Conservation (phyloP, 164 flowering plant genomes). For the Berberis thunbergii region DNA sequence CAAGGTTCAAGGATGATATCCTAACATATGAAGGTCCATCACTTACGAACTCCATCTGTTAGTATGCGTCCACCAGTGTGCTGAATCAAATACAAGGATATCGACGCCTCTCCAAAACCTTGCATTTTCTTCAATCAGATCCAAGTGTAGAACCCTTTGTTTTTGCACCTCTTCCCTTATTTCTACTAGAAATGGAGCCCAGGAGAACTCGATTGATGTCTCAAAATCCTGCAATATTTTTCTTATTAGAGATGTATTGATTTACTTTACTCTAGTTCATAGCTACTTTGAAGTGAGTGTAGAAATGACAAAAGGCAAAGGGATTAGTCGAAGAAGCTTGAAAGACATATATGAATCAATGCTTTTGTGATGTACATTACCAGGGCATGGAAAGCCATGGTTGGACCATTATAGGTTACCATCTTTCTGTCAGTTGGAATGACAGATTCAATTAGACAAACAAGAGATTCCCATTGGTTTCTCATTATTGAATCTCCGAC, state of each 20-base stretch:
- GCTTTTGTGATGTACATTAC: conserved; percentile 17
- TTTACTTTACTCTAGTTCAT: not conserved
- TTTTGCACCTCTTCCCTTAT: conserved; percentile 38
- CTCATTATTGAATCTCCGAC: conserved; percentile 93
- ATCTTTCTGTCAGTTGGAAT: conserved; percentile 43
- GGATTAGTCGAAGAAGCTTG: not conserved
- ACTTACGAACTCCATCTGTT: conserved; percentile 56
- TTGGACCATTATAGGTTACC: conserved; percentile 42
- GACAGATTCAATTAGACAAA: conserved; percentile 63
- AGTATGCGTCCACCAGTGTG: conserved; percentile 93
- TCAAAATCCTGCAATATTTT: conserved; percentile 55
- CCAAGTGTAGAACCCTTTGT: conserved; percentile 34
- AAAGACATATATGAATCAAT: not conserved
- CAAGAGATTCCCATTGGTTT: conserved; percentile 91
- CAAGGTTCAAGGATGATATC: not conserved
- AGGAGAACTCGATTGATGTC: conserved; percentile 64
- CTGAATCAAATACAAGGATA: conserved; percentile 65
- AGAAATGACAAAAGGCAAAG: no score
- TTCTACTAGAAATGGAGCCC: conserved; percentile 86
- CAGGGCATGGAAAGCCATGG: conserved; percentile 59
- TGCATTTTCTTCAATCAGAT: conserved; percentile 26
- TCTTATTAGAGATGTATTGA: not conserved
- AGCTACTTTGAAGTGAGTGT: no score
- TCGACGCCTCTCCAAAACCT: conserved; percentile 26
- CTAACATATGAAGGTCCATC: not conserved